These are phyloP conservation scores for Tetrapisispora arboricola DNA, from an alignment of 805 yeast genomes.

Conservation along the genomic window DNA sequence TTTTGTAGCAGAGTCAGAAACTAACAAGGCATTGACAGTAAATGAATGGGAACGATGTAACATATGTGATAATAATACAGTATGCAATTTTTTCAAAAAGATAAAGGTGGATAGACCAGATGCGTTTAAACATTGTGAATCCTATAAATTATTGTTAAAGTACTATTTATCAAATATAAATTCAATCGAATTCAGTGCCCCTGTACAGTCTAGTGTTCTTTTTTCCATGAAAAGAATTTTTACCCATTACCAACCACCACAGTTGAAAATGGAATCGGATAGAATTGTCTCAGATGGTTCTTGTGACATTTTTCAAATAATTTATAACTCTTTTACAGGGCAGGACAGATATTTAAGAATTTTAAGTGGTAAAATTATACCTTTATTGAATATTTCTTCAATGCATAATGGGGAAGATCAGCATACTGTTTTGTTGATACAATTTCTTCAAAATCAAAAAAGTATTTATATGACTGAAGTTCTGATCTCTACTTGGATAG, in stretches of 20 bases:
- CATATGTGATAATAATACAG: slow-evolving; percentile 15
- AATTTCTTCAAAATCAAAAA: slow-evolving; percentile 31
- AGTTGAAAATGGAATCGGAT: slow-evolving; percentile 13
- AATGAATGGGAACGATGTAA: slow-evolving; percentile 11
- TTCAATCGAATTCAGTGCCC: slow-evolving; percentile 16
- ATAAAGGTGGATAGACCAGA: slow-evolving; percentile 27
- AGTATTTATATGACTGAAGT: slow-evolving; percentile 45
- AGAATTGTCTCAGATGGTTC: slow-evolving; percentile 2
- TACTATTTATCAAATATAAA: slow-evolving; percentile 18
- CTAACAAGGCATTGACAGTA: neutral
- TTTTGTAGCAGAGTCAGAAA: slow-evolving; percentile 7
- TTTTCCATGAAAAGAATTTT: slow-evolving; percentile 40
- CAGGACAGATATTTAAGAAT: slow-evolving; percentile 47
- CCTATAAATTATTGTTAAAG: slow-evolving; percentile 23
- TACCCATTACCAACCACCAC: slow-evolving; percentile 43
- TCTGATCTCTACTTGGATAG: slow-evolving; percentile 51
- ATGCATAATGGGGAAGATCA: slow-evolving; percentile 33
- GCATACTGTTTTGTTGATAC: slow-evolving; percentile 37
- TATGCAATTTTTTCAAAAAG: slow-evolving; percentile 7
- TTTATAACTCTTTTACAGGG: slow-evolving; percentile 33
- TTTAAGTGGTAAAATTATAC: slow-evolving; percentile 41
- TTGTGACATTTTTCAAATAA: slow-evolving; percentile 28
- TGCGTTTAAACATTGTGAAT: slow-evolving; percentile 9
- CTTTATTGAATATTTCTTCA: slow-evolving; percentile 36
- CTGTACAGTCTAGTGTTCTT: slow-evolving; percentile 36